Percentiles rank a stretch among this genome's conserved stretches.
Evolutionary conservation across 805 yeast species (phyloP).

Genomic region (Cyberlindnera subsufficiens): DNA sequence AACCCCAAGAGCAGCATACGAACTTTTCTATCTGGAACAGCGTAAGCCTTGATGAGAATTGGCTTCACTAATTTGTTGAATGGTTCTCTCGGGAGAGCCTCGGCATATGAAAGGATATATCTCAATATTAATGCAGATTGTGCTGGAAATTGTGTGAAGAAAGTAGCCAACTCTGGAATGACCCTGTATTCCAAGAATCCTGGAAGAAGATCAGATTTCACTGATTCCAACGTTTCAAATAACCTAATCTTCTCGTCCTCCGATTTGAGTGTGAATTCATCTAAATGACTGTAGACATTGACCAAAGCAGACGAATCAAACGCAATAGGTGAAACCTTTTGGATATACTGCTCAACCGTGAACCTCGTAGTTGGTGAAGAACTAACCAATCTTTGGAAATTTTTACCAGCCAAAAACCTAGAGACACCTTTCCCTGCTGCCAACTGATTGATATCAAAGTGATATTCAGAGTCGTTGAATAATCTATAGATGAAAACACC

Average conservation of each 20-base stretch:
- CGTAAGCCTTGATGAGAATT: conserved; percentile 54
- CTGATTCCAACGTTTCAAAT: conserved; percentile 31
- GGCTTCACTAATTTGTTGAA: conserved; percentile 48
- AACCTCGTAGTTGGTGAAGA: conserved; percentile 33
- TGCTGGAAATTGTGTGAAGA: conserved; percentile 29
- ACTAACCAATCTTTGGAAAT: conserved; percentile 35
- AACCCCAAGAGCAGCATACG: conserved; percentile 65
- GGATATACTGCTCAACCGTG: conserved; percentile 25
- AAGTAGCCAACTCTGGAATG: conserved; percentile 61
- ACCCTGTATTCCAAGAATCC: conserved; percentile 54
- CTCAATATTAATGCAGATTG: conserved; percentile 23
- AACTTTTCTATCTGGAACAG: conserved; percentile 68
- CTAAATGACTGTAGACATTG: conserved; percentile 44
- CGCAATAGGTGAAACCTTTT: conserved; percentile 18
- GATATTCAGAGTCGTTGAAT: conserved; percentile 25
- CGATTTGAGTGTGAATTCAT: conserved; percentile 47
- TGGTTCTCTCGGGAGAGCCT: conserved; percentile 27
- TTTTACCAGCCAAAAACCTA: conserved; percentile 21
- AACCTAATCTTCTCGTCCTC: conserved; percentile 47
- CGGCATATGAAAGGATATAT: conserved; percentile 26
- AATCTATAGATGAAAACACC: conserved; percentile 50
- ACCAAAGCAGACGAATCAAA: conserved; percentile 41
- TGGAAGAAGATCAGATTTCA: conserved; percentile 35
- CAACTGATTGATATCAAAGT: conserved; percentile 8
- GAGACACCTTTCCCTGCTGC: conserved; percentile 28